Base-by-base conservation (phyloP, 202 grass and related monocot species). In the Brachypodium distachyon region DNA sequence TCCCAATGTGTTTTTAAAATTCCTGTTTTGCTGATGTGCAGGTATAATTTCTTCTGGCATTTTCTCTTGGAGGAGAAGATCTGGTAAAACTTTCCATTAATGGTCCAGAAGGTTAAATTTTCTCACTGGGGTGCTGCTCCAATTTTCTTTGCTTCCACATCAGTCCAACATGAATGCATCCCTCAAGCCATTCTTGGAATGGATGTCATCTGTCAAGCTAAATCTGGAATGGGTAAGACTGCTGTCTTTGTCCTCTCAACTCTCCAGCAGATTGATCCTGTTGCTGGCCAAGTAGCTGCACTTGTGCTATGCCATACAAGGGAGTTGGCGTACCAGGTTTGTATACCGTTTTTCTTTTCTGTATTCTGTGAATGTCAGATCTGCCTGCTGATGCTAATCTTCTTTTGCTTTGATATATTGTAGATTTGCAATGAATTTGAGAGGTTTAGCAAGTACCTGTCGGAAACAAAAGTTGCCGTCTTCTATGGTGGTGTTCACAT, bases 81-180 rank as follows among this genome's bases (percentile, higher is more conserved):
- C 71, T 86, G 83, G 83, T 90, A 94, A 82, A 87, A 83, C 89
- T 96, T 99, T 94, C 87, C 69, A 93, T 99, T 99, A 93, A 83
- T 73, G 91, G 82, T 61, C 72, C 75, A 75, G 85, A 83, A 88
- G 90, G 77, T 89, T 92, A 78, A 86, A 87, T 86, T 90, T 92
- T 86, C 96, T 99, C 88, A 99, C 87, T 87, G 78, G 89, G 84
- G 81, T 87, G 79, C 81, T 84, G 83, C 96, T 96, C 85, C 89
- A 86, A 91, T 99, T 99, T 96, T 90, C 84, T 98, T 95, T 93
- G 75, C 90, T 90, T 95, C 88, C 81, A 86, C 89, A 93, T 78
- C 90, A 96, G 96, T 99, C 71, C 96, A 99, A 99, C 96, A 92
- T 31, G 85, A 92, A 70, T 92, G 89, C 62, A 92, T 92, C 50